Conservation (phyloP, 208 protist genomes). For the Acanthamoeba healyi region DNA sequence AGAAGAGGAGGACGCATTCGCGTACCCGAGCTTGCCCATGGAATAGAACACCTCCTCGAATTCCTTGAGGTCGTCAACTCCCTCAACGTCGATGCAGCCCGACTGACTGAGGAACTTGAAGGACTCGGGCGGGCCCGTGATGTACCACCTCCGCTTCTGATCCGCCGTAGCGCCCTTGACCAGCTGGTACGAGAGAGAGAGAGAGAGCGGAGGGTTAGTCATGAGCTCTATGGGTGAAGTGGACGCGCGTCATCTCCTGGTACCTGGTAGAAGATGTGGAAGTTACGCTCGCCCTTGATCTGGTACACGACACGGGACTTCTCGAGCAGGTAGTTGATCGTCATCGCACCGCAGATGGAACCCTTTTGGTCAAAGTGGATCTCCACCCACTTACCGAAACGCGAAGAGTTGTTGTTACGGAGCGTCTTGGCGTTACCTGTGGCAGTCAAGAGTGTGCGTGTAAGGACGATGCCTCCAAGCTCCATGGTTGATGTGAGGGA, state of each 20-base stretch:
- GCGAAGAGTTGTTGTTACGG: constrained; percentile 90
- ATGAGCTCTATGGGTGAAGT: too few relatives aligned
- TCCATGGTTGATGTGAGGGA: too few relatives aligned
- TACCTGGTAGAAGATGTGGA: too few relatives aligned
- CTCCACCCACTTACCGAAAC: constrained; percentile 89
- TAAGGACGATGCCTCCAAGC: too few relatives aligned
- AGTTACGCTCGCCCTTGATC: constrained; percentile 52
- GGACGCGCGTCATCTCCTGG: too few relatives aligned
- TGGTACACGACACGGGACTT: background rate
- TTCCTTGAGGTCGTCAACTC: constrained; percentile 93
- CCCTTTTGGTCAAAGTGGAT: constrained; percentile 86
- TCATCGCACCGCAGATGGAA: constrained; percentile 84
- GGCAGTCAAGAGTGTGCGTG: too few relatives aligned
- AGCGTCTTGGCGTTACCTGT: constrained; percentile 88
- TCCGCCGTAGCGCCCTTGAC: background rate
- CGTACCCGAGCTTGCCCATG: too few relatives aligned
- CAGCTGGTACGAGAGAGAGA: too few relatives aligned
- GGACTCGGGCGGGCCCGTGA: constrained; percentile 81
- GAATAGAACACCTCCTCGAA: constrained; percentile 87
- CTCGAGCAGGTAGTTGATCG: constrained; percentile 66
- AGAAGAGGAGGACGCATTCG: too few relatives aligned
- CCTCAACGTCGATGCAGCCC: constrained; percentile 87
- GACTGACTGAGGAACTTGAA: constrained; percentile 94
- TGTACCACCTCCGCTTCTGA: constrained; percentile 84
- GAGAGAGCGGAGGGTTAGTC: too few relatives aligned